Evolutionary conservation across 345 rosid species (phyloP), one percentile per base, ranked within the genome.

Genomic region (Hibiscus trionum): DNA sequence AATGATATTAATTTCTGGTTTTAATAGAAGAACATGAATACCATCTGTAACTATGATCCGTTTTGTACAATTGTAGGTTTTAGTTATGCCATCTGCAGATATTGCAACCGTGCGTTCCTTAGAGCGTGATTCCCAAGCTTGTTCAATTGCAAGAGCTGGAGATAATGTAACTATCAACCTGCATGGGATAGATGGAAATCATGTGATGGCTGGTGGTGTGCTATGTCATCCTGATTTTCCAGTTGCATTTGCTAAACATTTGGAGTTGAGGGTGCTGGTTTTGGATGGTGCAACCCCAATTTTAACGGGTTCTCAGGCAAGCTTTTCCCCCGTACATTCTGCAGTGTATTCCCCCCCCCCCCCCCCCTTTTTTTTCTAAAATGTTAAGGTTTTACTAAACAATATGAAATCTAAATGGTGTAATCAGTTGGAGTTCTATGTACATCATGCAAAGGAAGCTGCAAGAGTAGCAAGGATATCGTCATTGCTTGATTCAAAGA

Each of bases 211-310:
- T 72, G 98, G 99, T 31, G 99, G 89, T 68, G 96, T 89, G 11
- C 76, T 93, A 61, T 93, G 98, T 74, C 99, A 96, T 81, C 97
- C 97, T 12, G 95, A 87, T 81, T 93, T 78, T 69, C 97, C 96
- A 3, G 89, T 91, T 74, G 72, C 93, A 19, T 79, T 86, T 67
- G 86, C 96, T 57, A 77, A 80, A 60, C 95, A 74, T 82, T 75
- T 93, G 81, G 99, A 91, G 80, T 76, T 96, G 76, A 88, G 79
- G 80, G 88, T 93, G 75, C 84, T 91, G 0, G 77, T 88, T 65
- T 81, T 96, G 78, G 98, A 93, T 77, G 84, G 84, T 49, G 84
- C 93, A 42, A 75, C 81, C 46, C 98, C 97, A 12, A 87, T 96
- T 83, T 74, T 96, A 57, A 82, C 83, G 11, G 99, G 99, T 39